Base-by-base conservation (phyloP, 164 flowering plant species). In the Berberis vulgaris region DNA sequence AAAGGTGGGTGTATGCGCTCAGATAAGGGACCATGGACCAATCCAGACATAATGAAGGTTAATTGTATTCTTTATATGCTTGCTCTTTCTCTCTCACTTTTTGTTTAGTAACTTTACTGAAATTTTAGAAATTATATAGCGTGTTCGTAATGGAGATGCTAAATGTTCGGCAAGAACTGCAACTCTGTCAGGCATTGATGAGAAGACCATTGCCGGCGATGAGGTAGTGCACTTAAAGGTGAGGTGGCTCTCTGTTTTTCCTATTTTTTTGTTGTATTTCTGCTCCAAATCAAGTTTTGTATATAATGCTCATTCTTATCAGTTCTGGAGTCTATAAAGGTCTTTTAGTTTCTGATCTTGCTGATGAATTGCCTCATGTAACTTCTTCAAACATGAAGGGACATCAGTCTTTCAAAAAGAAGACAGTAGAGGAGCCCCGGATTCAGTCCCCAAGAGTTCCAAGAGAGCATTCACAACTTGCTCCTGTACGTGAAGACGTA, bases 21-120 rank as follows among this genome's bases (percentile, higher is more conserved):
- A 13, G 96, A 91, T 56, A 91, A 85, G 70, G 97, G 97, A n/a
- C 97, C 97, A 42, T 91, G 97, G 97, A 85, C 88, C 46, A 83
- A 86, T 62, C 75, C 83, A 5, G 96, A 91, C 1, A 82, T 83
- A 12, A 2, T 91, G 72, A 84, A 85, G 91, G 97, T 70, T 53
- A 39, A 40, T 26, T 39, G 11, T 54, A 52, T 13, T 54, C 38
- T 6, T n/a, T 42, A 2, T 8, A n/a, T 59, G 40, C 56, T 42
- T 44, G 2, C 49, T 39, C 39, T 10, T 65, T 6, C 39, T 57
- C 6, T 53, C 7, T 10, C 5, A 2, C 11, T 42, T 49, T 40
- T 6, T 9, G 3, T 11, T 65, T 46, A 43, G 39, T 54, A 5
- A 40, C 8, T 7, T 11, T 40, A 6, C 1, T 57, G 8, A 45